Evolutionary conservation across 179 eudicot species (phyloP).

Genomic region (Silene vulgaris): DNA sequence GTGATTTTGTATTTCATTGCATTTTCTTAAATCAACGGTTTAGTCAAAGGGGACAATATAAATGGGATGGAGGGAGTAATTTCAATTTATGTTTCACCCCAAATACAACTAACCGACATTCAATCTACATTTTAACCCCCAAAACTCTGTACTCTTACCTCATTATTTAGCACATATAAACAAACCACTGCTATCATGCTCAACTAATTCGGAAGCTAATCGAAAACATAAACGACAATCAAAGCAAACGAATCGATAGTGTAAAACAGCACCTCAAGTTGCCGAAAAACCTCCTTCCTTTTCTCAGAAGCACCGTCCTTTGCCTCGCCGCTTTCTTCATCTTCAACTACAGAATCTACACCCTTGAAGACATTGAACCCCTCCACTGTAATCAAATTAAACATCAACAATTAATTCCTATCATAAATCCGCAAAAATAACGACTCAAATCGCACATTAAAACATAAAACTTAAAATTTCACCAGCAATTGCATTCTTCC

Average conservation of each 20-base stretch:
- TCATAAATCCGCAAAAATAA: conserved; percentile 1
- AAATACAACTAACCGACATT: too few species aligned
- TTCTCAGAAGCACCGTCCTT: conserved; percentile 34
- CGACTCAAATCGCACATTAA: background rate
- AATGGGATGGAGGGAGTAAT: too few species aligned
- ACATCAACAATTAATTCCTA: background rate
- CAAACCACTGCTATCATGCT: background rate
- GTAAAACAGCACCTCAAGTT: conserved; percentile 57
- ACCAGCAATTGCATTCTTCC: conserved; percentile 52
- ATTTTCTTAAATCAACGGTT: too few species aligned
- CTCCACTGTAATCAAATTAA: conserved; percentile 49
- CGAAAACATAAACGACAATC: background rate
- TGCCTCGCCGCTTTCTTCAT: conserved; percentile 32
- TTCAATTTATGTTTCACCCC: too few species aligned
- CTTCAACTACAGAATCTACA: conserved; percentile 33
- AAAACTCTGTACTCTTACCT: too few species aligned
- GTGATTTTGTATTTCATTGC: too few species aligned
- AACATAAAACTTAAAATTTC: background rate
- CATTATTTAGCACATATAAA: background rate
- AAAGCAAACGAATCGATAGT: background rate
- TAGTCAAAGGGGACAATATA: too few species aligned
- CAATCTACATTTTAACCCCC: too few species aligned
- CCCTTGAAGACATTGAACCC: conserved; percentile 81
- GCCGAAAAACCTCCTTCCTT: conserved; percentile 63
- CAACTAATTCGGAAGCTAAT: background rate